These are phyloP conservation scores for Suillus cothurnatus DNA, from an alignment of 768 basidiomycete genomes.

Conservation along the genomic window DNA sequence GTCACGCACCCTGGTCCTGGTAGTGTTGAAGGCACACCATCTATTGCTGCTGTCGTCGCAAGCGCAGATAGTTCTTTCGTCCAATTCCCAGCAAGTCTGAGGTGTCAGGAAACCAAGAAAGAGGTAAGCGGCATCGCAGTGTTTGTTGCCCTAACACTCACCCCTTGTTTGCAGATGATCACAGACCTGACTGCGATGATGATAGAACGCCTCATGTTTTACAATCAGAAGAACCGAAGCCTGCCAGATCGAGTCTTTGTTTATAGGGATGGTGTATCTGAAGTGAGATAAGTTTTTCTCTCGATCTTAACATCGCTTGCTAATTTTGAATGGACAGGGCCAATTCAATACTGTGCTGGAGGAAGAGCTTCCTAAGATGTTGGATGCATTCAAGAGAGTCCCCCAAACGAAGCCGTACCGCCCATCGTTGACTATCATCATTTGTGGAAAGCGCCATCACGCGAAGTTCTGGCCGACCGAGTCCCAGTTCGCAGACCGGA, in stretches of 20 bases:
- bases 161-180: conserved; percentile 57
- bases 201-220: conserved; percentile 64
- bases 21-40: conserved; percentile 72
- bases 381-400: conserved; percentile 54
- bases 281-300: conserved; percentile 44
- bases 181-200: conserved; percentile 67
- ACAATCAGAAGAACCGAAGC: conserved; percentile 51
- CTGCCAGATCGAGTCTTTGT: conserved; percentile 72
- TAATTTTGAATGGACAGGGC: conserved; percentile 45
- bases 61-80: conserved; percentile 69
- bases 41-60: conserved; percentile 82
- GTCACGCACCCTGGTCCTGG: conserved; percentile 78
- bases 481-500: conserved; percentile 51
- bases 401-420: conserved; percentile 51
- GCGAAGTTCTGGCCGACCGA: conserved; percentile 61
- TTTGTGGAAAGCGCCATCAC: conserved; percentile 76
- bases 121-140: conserved; percentile 21
- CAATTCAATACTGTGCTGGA: conserved; percentile 66
- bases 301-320: neutral
- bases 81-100: conserved; percentile 76
- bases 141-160: neutral
- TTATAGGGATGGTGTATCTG: conserved; percentile 83
- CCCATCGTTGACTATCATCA: conserved; percentile 69
- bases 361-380: conserved; percentile 64
- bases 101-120: conserved; percentile 52